A percentile compares a stretch with the other conserved stretches of the same genome.
These are phyloP conservation scores for Calocera cornea DNA, from an alignment of 768 basidiomycete genomes.

Conservation along the genomic window DNA sequence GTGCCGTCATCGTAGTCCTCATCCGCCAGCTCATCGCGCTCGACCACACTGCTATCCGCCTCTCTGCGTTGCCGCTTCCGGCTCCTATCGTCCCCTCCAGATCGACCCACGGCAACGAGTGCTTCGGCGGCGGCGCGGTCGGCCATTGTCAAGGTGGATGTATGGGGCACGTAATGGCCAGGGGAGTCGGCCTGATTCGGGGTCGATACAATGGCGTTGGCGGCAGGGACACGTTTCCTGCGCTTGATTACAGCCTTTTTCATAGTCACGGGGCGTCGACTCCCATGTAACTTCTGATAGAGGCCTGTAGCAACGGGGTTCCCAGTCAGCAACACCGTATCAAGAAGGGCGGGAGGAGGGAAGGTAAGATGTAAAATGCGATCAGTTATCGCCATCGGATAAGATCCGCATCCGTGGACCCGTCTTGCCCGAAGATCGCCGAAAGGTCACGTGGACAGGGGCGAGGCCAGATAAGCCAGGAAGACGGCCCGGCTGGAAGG, in stretches of 20 bases:
- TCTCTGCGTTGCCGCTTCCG: constrained; percentile 8
- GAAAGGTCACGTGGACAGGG: not conserved
- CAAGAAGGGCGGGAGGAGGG: constrained; percentile 18
- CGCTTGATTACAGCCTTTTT: constrained; percentile 99
- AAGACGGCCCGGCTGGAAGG: constrained; percentile 15
- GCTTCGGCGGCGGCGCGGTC: constrained; percentile 86
- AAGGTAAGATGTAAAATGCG: constrained; percentile 7
- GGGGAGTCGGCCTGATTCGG: constrained; percentile 6
- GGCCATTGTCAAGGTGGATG: constrained; percentile 31
- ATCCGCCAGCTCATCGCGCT: constrained; percentile 8
- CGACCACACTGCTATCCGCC: not conserved
- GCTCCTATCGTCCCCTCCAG: constrained; percentile 11
- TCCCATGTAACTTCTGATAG: constrained; percentile 96
- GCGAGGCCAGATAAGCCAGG: not conserved
- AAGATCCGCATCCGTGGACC: not conserved
- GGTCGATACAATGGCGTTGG: constrained; percentile 29
- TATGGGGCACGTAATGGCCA: constrained; percentile 4
- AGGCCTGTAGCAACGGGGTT: constrained; percentile 46
- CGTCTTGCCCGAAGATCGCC: not conserved
- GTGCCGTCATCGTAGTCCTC: constrained; percentile 4
- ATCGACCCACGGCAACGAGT: constrained; percentile 66
- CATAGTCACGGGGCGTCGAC: constrained; percentile 94
- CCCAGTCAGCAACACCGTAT: constrained; percentile 13
- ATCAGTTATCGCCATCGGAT: constrained; percentile 2
- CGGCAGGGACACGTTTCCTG: constrained; percentile 91